Percentiles rank a stretch among this genome's conserved stretches.
These are phyloP conservation scores for Balansia obtecta DNA, from an alignment of 2,329 filamentous ascomycete species.

Conservation along the genomic window DNA sequence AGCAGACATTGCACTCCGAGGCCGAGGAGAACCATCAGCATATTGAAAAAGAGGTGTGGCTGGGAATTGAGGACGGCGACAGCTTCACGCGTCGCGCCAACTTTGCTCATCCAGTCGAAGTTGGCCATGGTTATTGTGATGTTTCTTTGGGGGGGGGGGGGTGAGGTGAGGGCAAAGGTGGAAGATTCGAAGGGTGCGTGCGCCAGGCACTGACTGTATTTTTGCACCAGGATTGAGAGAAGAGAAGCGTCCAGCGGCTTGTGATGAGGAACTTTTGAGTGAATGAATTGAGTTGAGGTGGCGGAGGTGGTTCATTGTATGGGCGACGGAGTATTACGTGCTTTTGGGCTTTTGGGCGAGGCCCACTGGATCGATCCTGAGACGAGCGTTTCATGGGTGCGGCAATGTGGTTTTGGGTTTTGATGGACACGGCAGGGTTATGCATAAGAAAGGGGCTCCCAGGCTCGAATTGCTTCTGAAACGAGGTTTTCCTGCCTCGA, in stretches of 20 bases:
- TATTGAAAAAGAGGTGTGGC: conserved; percentile 44
- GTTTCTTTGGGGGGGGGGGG: not conserved
- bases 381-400: conserved; percentile 9
- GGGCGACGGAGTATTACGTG: not conserved
- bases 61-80: conserved; percentile 50
- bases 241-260: too few species aligned
- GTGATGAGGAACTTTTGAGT: too few species aligned
- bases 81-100: conserved; percentile 45
- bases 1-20: conserved; percentile 33
- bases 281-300: not conserved
- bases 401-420: not conserved
- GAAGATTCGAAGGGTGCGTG: not conserved
- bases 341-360: not conserved
- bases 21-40: conserved; percentile 40
- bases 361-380: conserved; percentile 7
- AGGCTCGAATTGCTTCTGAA: too few species aligned
- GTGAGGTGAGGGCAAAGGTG: not conserved
- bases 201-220: too few species aligned
- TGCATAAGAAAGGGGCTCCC: too few species aligned
- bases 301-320: not conserved
- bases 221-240: not conserved
- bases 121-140: conserved; percentile 26
- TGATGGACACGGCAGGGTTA: not conserved
- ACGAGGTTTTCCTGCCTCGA: too few species aligned
- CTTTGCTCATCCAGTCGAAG: conserved; percentile 43